Conservation (phyloP, 73 alveolate species). For the Breviolum minutum region DNA sequence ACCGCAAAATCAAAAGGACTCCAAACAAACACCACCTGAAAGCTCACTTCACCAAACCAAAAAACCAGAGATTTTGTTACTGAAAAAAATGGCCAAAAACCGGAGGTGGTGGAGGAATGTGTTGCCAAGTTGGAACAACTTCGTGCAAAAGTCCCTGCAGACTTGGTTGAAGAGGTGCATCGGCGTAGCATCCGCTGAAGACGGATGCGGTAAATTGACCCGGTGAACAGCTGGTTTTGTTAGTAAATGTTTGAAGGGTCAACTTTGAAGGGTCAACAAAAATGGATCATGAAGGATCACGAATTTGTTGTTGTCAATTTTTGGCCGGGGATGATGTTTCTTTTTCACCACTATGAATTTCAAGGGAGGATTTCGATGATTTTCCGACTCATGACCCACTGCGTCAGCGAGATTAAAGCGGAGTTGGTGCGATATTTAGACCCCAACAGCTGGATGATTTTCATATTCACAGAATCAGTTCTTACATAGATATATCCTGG, state of each 20-base stretch:
- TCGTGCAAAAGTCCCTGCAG: constrained; percentile 32
- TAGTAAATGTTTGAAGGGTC: background rate
- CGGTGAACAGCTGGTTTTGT: background rate
- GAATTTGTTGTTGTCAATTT: background rate
- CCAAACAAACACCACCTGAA: no score
- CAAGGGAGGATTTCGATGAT: no score
- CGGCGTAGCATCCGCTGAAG: background rate
- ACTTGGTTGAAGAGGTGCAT: constrained; percentile 27
- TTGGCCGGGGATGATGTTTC: no score
- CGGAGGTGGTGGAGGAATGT: constrained; percentile 69
- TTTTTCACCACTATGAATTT: no score
- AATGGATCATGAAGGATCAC: background rate
- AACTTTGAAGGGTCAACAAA: background rate
- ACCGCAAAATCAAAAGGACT: no score
- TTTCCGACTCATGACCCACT: no score
- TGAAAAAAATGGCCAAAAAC: background rate
- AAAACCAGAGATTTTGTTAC: background rate
- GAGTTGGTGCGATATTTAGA: no score
- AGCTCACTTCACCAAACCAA: no score
- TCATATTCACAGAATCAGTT: no score
- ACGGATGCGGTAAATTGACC: background rate
- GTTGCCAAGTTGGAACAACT: constrained; percentile 37
- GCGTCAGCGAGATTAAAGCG: no score
- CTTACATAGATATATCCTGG: no score
- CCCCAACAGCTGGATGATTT: no score